Evolutionary conservation across 768 basidiomycete genomes (phyloP).

Genomic region (Boletus subcaerulescens): DNA sequence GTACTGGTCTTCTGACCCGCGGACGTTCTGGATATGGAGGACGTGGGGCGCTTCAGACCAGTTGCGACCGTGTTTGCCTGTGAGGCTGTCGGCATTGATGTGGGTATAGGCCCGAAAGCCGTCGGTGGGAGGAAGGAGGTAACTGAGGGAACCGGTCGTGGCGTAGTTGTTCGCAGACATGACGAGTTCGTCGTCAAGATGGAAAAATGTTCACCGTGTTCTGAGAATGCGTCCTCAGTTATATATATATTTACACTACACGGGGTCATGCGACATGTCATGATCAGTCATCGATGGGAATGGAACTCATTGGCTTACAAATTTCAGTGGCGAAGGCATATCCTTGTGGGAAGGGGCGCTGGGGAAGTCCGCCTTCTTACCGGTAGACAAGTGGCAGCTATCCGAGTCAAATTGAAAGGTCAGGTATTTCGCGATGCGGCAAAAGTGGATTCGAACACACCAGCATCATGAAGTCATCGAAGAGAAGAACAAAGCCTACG

Average conservation of each 20-base stretch:
- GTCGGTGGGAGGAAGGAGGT: slow-evolving; percentile 16
- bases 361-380: neutral
- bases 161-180: slow-evolving; percentile 13
- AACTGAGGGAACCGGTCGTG: slow-evolving; percentile 20
- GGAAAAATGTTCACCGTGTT: too few species aligned
- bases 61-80: slow-evolving; percentile 18
- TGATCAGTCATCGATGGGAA: neutral
- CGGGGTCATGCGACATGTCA: neutral
- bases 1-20: slow-evolving; percentile 32
- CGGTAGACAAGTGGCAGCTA: neutral
- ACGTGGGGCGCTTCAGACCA: slow-evolving; percentile 12
- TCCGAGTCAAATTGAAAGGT: too few species aligned
- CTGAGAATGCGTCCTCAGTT: slow-evolving; percentile 10
- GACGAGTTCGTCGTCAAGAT: too few species aligned
- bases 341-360: too few species aligned
- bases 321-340: neutral
- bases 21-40: slow-evolving; percentile 31
- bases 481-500: too few species aligned
- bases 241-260: neutral
- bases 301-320: neutral
- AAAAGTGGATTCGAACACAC: too few species aligned
- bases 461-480: too few species aligned
- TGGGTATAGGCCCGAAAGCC: slow-evolving; percentile 15
- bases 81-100: slow-evolving; percentile 17
- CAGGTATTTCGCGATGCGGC: too few species aligned